Evolutionary conservation across 148 eudicot species (phyloP).

Genomic region (Limonium bicolor): DNA sequence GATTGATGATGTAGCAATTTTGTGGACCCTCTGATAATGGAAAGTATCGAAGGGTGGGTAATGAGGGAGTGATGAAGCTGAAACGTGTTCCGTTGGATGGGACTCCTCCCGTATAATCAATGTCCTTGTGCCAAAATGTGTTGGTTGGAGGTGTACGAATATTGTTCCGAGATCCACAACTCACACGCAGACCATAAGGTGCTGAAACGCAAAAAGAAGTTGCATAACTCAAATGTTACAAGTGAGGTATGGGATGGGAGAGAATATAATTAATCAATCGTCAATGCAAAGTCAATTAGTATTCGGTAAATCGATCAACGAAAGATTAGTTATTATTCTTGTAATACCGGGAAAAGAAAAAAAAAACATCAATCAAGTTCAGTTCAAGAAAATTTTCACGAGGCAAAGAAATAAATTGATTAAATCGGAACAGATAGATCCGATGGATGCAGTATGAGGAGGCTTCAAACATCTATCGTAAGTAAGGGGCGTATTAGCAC

Average conservation of each 20-base stretch:
- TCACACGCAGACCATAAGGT: conserved; percentile 80
- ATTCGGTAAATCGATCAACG: too few relatives aligned
- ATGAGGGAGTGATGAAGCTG: conserved; percentile 65
- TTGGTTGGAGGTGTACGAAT: conserved; percentile 55
- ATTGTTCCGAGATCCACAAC: conserved; percentile 76
- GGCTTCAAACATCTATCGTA: too few relatives aligned
- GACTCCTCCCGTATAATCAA: conserved; percentile 80
- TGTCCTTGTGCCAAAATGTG: conserved; percentile 79
- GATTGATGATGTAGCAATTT: conserved; percentile 69
- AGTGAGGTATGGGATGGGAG: too few relatives aligned
- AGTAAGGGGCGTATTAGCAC: too few relatives aligned
- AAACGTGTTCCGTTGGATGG: conserved; percentile 72
- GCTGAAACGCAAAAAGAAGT: conserved; percentile 19
- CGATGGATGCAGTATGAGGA: too few relatives aligned
- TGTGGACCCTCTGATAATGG: conserved; percentile 87
- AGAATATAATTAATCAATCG: too few relatives aligned
- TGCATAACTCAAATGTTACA: background rate
- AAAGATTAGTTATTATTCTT: too few relatives aligned
- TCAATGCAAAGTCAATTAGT: too few relatives aligned
- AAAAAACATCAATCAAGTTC: too few relatives aligned
- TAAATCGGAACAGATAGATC: background rate
- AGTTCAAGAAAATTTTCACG: too few relatives aligned
- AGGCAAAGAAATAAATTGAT: background rate
- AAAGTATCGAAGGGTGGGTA: conserved; percentile 65
- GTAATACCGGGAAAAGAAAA: too few relatives aligned